A percentile compares a stretch with the other conserved stretches of the same genome.
Conservation (phyloP, 331 rosid species). For the Saraca asoca region DNA sequence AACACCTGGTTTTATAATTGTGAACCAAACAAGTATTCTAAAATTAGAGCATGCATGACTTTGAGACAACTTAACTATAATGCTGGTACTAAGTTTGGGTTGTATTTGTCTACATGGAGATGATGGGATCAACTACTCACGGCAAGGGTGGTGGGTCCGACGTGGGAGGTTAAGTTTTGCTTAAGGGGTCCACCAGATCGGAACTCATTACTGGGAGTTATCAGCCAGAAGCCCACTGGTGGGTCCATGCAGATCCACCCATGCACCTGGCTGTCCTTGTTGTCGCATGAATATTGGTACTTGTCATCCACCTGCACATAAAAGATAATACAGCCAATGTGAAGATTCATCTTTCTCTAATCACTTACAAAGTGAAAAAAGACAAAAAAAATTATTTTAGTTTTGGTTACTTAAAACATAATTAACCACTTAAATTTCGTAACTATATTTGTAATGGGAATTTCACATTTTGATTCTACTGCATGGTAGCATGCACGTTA, state of each 20-base stretch:
- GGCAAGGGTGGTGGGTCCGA: slow-evolving; percentile 74
- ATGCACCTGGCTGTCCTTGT: slow-evolving; percentile 65
- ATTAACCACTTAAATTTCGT: too few relatives aligned
- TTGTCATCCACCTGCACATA: slow-evolving; percentile 83
- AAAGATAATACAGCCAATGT: not conserved
- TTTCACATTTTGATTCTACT: too few relatives aligned
- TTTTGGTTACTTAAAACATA: too few relatives aligned
- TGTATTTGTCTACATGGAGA: not conserved
- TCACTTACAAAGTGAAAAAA: too few relatives aligned
- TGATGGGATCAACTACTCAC: slow-evolving; percentile 42
- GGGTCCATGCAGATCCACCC: slow-evolving; percentile 79
- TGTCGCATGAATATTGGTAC: slow-evolving; percentile 83
- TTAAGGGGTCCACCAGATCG: slow-evolving; percentile 90
- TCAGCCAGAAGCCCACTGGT: slow-evolving; percentile 68
- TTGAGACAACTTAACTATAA: not conserved
- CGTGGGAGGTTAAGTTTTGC: slow-evolving; percentile 84
- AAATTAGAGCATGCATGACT: slow-evolving; percentile 9
- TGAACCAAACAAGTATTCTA: not conserved
- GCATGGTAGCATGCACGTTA: too few relatives aligned
- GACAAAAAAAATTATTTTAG: too few relatives aligned
- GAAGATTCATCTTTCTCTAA: not conserved
- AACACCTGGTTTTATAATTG: slow-evolving; percentile 56
- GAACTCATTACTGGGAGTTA: slow-evolving; percentile 72
- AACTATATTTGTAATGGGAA: too few relatives aligned
- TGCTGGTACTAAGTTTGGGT: not conserved